These are phyloP conservation scores for Acrodontium crateriforme DNA, from an alignment of 2,329 filamentous ascomycete species.

Conservation along the genomic window DNA sequence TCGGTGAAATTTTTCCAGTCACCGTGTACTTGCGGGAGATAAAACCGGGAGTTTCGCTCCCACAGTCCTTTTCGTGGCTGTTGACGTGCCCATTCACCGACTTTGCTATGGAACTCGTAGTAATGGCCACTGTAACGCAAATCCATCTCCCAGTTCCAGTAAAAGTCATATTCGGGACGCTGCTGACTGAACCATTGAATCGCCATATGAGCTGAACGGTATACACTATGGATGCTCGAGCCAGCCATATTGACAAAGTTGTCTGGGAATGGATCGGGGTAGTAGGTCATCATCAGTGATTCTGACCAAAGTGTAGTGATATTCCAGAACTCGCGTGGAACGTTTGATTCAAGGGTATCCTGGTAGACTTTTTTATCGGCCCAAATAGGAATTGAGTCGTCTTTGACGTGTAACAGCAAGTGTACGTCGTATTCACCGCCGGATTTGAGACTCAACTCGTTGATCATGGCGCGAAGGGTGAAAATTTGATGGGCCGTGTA, in stretches of 20 bases:
- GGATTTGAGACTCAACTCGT: constrained; percentile 65
- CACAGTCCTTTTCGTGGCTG: constrained; percentile 60
- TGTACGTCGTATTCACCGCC: constrained; percentile 81
- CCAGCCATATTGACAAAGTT: constrained; percentile 50
- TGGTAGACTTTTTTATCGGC: constrained; percentile 57
- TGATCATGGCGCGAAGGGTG: constrained; percentile 69
- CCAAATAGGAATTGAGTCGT: constrained; percentile 63
- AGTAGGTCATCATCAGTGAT: constrained; percentile 80
- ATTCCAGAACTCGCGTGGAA: constrained; percentile 75
- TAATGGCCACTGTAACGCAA: constrained; percentile 67
- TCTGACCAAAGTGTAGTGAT: constrained; percentile 90
- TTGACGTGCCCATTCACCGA: constrained; percentile 48
- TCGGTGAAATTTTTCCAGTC: constrained; percentile 54
- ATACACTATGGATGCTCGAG: constrained; percentile 71
- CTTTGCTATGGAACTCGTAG: constrained; percentile 61
- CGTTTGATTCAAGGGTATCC: constrained; percentile 50
- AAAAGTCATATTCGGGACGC: constrained; percentile 38
- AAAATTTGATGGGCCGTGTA: constrained; percentile 70
- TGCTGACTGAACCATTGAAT: constrained; percentile 39
- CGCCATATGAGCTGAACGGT: constrained; percentile 47
- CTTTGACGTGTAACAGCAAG: constrained; percentile 72
- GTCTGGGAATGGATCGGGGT: constrained; percentile 72
- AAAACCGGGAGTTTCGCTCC: constrained; percentile 61
- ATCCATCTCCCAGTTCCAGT: constrained; percentile 89
- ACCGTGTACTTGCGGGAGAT: constrained; percentile 55